Evolutionary conservation across 352 stramenopile genomes (phyloP).

Genomic region (Globisporangium splendens): DNA sequence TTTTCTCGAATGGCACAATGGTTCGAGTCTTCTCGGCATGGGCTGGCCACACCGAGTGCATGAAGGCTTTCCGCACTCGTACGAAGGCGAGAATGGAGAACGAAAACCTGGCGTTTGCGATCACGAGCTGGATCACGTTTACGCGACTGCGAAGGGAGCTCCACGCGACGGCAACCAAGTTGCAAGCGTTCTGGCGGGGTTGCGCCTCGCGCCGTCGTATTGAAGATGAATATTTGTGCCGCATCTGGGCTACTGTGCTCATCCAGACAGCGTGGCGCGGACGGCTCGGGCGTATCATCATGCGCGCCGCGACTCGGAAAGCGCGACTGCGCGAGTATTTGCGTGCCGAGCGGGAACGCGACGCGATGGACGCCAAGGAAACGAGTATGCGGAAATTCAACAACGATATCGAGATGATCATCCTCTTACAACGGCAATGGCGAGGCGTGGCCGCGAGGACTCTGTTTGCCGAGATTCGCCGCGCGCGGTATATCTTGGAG

Average conservation of each 20-base stretch:
- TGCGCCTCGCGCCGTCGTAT: slow-evolving; percentile 28
- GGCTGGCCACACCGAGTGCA: slow-evolving; percentile 32
- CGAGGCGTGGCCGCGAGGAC: slow-evolving; percentile 60
- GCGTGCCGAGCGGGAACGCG: slow-evolving; percentile 55
- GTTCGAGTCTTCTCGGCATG: slow-evolving; percentile 60
- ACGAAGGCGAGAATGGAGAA: slow-evolving; percentile 48
- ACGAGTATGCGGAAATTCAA: slow-evolving; percentile 34
- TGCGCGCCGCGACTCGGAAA: slow-evolving; percentile 52
- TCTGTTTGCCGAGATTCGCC: slow-evolving; percentile 57
- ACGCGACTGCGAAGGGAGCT: slow-evolving; percentile 25
- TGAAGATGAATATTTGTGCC: slow-evolving; percentile 61
- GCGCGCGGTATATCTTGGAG: slow-evolving; percentile 45
- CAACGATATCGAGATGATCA: slow-evolving; percentile 48
- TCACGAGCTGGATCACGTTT: slow-evolving; percentile 49
- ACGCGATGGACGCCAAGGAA: slow-evolving; percentile 54
- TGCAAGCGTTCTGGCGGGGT: slow-evolving; percentile 74
- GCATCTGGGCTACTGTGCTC: slow-evolving; percentile 61
- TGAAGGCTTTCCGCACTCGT: slow-evolving; percentile 36
- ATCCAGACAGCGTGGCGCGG: slow-evolving; percentile 72
- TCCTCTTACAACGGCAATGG: slow-evolving; percentile 71
- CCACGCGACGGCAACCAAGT: slow-evolving; percentile 25
- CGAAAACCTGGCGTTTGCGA: slow-evolving; percentile 40
- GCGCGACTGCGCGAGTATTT: slow-evolving; percentile 64
- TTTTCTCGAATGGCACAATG: slow-evolving; percentile 57
- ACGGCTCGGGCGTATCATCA: slow-evolving; percentile 42